Evolutionary conservation across 2,329 filamentous ascomycete genomes (phyloP).

Genomic region (Colletotrichum phormii): DNA sequence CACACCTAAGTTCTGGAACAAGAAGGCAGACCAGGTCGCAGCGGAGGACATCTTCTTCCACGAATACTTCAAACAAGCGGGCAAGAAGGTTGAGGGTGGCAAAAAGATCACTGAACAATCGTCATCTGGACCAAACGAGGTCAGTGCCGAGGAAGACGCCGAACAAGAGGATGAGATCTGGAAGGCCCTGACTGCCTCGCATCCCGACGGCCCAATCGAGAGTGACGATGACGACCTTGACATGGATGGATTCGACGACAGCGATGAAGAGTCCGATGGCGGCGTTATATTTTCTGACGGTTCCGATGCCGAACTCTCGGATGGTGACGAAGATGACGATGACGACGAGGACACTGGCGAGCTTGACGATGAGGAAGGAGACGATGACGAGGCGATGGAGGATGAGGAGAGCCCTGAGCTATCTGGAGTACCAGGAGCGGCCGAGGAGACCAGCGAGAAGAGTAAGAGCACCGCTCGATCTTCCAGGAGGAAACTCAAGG

Average conservation of each 20-base stretch:
- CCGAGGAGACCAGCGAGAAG: conserved; percentile 48
- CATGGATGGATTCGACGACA: conserved; percentile 59
- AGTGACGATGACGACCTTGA: conserved; percentile 68
- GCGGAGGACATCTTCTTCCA: conserved; percentile 99
- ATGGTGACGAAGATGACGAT: conserved; percentile 53
- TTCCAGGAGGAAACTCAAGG: conserved; percentile 87
- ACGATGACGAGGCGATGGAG: conserved; percentile 56
- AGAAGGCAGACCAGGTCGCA: conserved; percentile 87
- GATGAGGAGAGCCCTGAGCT: conserved; percentile 27
- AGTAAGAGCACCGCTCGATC: conserved; percentile 59
- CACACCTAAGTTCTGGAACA: conserved; percentile 89
- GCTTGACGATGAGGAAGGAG: conserved; percentile 66
- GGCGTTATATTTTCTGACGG: conserved; percentile 42
- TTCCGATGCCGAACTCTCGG: conserved; percentile 60
- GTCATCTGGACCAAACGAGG: conserved; percentile 55
- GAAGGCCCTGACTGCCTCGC: conserved; percentile 87
- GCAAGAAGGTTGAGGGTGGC: conserved; percentile 69
- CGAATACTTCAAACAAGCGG: conserved; percentile 87
- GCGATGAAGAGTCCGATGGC: conserved; percentile 43
- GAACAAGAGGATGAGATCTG: conserved; percentile 85
- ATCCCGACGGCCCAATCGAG: conserved; percentile 79
- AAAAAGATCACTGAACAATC: conserved; percentile 66
- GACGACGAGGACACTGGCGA: conserved; percentile 47
- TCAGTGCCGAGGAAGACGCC: conserved; percentile 58
- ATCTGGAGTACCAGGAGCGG: not conserved